These are phyloP conservation scores for Sclerotinia trifoliorum DNA, from an alignment of 2,329 filamentous ascomycete species.

Conservation along the genomic window DNA sequence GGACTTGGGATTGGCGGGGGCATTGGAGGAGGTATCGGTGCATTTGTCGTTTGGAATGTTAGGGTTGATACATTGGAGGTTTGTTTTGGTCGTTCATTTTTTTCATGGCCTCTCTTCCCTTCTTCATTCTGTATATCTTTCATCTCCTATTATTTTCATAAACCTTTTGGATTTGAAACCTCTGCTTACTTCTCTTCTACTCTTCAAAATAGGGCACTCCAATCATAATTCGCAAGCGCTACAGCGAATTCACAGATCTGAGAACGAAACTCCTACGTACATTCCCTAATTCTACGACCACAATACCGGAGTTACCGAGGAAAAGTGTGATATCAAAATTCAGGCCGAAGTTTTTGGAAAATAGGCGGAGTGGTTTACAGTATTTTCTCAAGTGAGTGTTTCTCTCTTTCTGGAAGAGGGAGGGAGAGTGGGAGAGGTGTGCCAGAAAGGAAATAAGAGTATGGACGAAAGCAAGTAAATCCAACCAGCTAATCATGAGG, in stretches of 20 bases:
- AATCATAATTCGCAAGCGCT: conserved; percentile 68
- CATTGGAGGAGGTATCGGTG: conserved; percentile 51
- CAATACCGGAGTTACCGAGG: conserved; percentile 85
- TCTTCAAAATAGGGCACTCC: conserved; percentile 50
- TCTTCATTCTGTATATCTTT: not conserved
- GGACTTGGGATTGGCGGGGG: not conserved
- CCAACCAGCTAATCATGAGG: conserved; percentile 22
- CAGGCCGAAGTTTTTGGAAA: conserved; percentile 79
- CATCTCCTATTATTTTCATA: too few relatives aligned
- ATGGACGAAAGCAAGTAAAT: too few relatives aligned
- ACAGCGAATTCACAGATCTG: conserved; percentile 91
- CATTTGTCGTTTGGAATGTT: conserved; percentile 95
- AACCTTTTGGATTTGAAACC: too few relatives aligned
- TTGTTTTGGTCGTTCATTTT: conserved; percentile 41
- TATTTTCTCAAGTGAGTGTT: conserved; percentile 88
- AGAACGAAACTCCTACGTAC: conserved; percentile 70
- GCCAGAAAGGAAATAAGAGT: too few relatives aligned
- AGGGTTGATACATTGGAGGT: conserved; percentile 82
- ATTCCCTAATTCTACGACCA: conserved; percentile 79
- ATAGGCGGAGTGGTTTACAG: conserved; percentile 74
- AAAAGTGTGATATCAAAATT: conserved; percentile 91
- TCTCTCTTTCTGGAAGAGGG: not conserved
- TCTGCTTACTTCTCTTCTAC: too few relatives aligned
- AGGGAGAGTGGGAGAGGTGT: too few relatives aligned
- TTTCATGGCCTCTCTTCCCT: too few relatives aligned